Evolutionary conservation across 1,284 basidiomycete genomes (phyloP).

Genomic region (Golubevia pallescens): DNA sequence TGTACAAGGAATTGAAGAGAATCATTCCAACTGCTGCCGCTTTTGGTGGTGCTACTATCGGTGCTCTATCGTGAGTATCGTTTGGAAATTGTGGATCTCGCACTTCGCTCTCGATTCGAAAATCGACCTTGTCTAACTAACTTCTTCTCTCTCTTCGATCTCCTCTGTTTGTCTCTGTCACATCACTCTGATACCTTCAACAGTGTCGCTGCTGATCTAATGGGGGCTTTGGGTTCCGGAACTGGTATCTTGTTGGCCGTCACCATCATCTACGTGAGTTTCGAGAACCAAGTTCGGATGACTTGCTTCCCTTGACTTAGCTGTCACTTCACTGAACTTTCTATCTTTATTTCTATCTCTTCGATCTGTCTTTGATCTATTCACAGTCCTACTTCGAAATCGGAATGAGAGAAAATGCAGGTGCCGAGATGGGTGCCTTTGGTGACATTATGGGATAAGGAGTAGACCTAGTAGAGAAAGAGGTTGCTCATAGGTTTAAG

Average conservation of each 20-base stretch:
- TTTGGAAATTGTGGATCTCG: too few relatives aligned
- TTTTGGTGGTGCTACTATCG: slow-evolving; percentile 93
- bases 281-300: too few relatives aligned
- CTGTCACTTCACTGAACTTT: too few relatives aligned
- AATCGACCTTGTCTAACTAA: too few relatives aligned
- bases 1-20: slow-evolving; percentile 99
- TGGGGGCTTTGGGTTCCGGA: slow-evolving; percentile 93
- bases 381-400: slow-evolving; percentile 49
- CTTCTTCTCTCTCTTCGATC: too few relatives aligned
- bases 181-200: too few relatives aligned
- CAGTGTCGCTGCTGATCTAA: slow-evolving; percentile 84
- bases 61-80: slow-evolving; percentile 73
- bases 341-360: too few relatives aligned
- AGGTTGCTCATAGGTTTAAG: too few relatives aligned
- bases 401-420: slow-evolving; percentile 48
- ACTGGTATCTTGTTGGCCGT: slow-evolving; percentile 98
- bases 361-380: neutral
- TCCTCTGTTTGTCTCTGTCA: too few relatives aligned
- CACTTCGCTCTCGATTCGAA: neutral
- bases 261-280: slow-evolving; percentile 85
- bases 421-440: slow-evolving; percentile 46
- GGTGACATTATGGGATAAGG: slow-evolving; percentile 26
- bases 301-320: neutral
- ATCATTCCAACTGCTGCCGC: slow-evolving; percentile 97
- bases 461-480: too few relatives aligned